A percentile compares a stretch with the other conserved stretches of the same genome.
Evolutionary conservation across 306 rosid genomes (phyloP).

Genomic region (Carpinus fangiana): DNA sequence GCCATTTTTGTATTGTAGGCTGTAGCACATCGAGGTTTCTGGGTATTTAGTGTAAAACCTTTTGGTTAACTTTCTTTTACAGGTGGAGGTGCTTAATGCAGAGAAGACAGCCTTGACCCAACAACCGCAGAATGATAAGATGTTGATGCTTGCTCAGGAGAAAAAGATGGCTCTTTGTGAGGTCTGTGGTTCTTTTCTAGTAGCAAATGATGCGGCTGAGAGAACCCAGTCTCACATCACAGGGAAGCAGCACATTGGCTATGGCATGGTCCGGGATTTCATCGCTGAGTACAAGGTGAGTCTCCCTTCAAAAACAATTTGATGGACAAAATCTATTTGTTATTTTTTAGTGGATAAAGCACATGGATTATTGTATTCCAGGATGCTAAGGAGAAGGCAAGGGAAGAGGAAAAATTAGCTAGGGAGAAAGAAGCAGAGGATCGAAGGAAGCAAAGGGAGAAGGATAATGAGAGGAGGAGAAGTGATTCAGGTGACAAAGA

Average conservation of each 20-base stretch:
- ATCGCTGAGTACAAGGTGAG: constrained; percentile 75
- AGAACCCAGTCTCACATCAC: constrained; percentile 95
- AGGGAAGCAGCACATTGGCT: constrained; percentile 99
- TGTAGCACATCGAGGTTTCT: constrained; percentile 5
- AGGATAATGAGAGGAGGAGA: constrained; percentile 62
- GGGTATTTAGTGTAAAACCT: neutral
- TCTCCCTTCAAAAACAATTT: constrained; percentile 21
- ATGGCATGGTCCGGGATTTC: constrained; percentile 98
- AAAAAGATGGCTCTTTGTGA: constrained; percentile 99
- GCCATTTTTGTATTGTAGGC: neutral
- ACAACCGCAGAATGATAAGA: constrained; percentile 72
- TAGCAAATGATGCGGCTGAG: constrained; percentile 98
- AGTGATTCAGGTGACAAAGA: constrained; percentile 83
- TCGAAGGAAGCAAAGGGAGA: constrained; percentile 81
- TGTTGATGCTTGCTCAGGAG: constrained; percentile 83
- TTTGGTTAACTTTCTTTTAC: constrained; percentile 23
- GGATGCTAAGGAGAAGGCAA: constrained; percentile 80
- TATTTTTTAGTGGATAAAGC: constrained; percentile 12
- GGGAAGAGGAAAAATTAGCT: constrained; percentile 78
- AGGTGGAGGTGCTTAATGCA: constrained; percentile 88
- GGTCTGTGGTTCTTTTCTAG: constrained; percentile 97
- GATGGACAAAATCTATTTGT: constrained; percentile 7
- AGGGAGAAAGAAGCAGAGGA: constrained; percentile 91
- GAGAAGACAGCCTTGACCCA: constrained; percentile 82
- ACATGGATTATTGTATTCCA: constrained; percentile 36